A percentile compares a stretch with the other conserved stretches of the same genome.
Conservation (phyloP, 768 basidiomycete genomes). For the Tricholoma saponaceum region DNA sequence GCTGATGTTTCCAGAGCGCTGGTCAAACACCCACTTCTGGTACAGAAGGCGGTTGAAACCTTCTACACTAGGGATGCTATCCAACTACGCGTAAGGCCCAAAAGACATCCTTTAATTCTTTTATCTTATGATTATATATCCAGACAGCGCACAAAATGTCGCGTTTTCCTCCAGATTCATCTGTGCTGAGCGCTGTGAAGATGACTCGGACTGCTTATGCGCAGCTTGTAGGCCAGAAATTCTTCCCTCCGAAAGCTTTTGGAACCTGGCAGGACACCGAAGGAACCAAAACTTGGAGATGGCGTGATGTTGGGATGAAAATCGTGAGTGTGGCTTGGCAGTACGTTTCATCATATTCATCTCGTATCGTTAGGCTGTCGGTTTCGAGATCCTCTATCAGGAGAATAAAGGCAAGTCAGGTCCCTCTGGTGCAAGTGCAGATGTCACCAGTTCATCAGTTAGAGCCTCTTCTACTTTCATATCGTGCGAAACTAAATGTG, state of each 20-base stretch:
- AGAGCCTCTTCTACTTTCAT: constrained; percentile 14
- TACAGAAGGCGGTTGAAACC: constrained; percentile 85
- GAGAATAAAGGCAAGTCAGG: constrained; percentile 65
- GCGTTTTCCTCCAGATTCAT: constrained; percentile 76
- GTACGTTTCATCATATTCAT: not conserved
- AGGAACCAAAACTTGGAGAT: constrained; percentile 64
- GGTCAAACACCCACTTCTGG: constrained; percentile 53
- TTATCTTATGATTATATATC: not conserved
- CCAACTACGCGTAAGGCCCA: constrained; percentile 72
- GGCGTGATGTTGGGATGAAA: constrained; percentile 91
- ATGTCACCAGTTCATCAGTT: constrained; percentile 45
- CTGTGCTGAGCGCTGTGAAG: constrained; percentile 55
- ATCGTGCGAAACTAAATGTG: constrained; percentile 1
- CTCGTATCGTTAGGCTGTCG: constrained; percentile 60
- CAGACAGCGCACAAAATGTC: constrained; percentile 88
- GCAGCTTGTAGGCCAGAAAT: constrained; percentile 87
- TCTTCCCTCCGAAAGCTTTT: constrained; percentile 88
- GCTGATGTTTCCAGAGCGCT: constrained; percentile 75
- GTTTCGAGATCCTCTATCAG: constrained; percentile 95
- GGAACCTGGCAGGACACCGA: constrained; percentile 66
- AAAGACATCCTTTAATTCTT: not conserved
- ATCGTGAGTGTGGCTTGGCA: constrained; percentile 47
- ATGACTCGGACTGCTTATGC: constrained; percentile 94
- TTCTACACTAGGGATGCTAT: constrained; percentile 95
- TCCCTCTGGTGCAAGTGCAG: constrained; percentile 27